These are phyloP conservation scores for Thielaviopsis euricoi DNA, from an alignment of 2,329 filamentous ascomycete genomes.

Conservation along the genomic window DNA sequence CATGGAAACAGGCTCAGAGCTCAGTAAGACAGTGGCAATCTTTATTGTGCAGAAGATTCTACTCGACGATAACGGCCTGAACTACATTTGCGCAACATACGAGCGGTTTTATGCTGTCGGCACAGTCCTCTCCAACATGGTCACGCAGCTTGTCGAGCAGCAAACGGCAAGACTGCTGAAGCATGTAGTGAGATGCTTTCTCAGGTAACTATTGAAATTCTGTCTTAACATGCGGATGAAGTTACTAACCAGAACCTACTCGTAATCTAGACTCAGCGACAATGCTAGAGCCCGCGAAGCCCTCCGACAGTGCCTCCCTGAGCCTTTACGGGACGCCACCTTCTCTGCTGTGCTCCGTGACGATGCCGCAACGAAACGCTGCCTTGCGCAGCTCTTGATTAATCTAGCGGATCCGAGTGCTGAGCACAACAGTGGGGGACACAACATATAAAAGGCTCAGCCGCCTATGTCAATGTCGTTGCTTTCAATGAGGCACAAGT, in stretches of 20 bases:
- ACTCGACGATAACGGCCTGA: slow-evolving; percentile 86
- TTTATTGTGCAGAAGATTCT: slow-evolving; percentile 99
- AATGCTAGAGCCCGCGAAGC: slow-evolving; percentile 92
- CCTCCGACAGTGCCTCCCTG: slow-evolving; percentile 84
- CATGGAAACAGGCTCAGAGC: slow-evolving; percentile 96
- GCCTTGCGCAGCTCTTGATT: slow-evolving; percentile 89
- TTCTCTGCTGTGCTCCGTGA: slow-evolving; percentile 94
- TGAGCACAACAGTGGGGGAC: slow-evolving; percentile 24
- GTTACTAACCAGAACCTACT: neutral
- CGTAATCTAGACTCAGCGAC: slow-evolving; percentile 59
- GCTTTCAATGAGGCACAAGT: too few species aligned
- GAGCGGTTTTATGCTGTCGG: slow-evolving; percentile 97
- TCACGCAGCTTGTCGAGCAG: slow-evolving; percentile 90
- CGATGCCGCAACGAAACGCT: slow-evolving; percentile 93
- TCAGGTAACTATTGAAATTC: slow-evolving; percentile 42
- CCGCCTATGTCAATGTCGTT: neutral
- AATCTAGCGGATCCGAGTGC: slow-evolving; percentile 84
- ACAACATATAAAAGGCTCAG: slow-evolving; percentile 1
- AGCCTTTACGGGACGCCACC: slow-evolving; percentile 95
- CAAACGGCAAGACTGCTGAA: slow-evolving; percentile 92
- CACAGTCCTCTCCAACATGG: slow-evolving; percentile 97
- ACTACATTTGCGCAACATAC: slow-evolving; percentile 97
- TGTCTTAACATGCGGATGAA: neutral
- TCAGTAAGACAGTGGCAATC: slow-evolving; percentile 97
- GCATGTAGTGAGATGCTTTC: slow-evolving; percentile 93